phyloP scores from a whole-genome alignment of 2,329 filamentous ascomycete genomes.

The Rhinocladiella similis region DNA sequence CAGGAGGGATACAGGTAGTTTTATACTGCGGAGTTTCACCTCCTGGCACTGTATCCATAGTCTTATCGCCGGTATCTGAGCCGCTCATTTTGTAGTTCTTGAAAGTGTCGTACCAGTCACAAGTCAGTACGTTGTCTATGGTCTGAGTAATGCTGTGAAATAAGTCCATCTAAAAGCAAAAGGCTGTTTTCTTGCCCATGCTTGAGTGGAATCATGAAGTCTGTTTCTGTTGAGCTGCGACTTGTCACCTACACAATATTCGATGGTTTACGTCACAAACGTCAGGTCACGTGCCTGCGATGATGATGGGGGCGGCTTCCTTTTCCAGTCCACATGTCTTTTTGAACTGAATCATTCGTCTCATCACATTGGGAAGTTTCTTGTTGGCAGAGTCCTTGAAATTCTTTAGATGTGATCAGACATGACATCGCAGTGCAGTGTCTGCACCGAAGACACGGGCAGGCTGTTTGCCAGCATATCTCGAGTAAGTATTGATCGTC shows the following conservation, averaged over 20 bases:
- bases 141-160: constrained; percentile 26
- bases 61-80: constrained; percentile 33
- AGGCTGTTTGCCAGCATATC: no score
- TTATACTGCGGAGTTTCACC: constrained; percentile 60
- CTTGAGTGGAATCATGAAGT: not conserved
- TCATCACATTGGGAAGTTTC: no score
- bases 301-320: not conserved
- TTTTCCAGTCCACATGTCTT: no score
- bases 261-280: not conserved
- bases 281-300: not conserved
- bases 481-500: no score
- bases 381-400: no score
- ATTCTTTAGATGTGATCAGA: no score
- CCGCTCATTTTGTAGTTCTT: constrained; percentile 18
- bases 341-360: no score
- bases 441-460: no score
- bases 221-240: constrained; percentile 9
- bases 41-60: constrained; percentile 61
- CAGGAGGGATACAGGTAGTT: not conserved
- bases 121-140: constrained; percentile 27
- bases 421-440: no score
- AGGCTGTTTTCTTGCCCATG: not conserved
- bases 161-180: constrained; percentile 25
- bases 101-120: constrained; percentile 27
- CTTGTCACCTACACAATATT: not conserved